Evolutionary conservation across 768 basidiomycete species (phyloP).

Genomic region (Grammothele lineata): DNA sequence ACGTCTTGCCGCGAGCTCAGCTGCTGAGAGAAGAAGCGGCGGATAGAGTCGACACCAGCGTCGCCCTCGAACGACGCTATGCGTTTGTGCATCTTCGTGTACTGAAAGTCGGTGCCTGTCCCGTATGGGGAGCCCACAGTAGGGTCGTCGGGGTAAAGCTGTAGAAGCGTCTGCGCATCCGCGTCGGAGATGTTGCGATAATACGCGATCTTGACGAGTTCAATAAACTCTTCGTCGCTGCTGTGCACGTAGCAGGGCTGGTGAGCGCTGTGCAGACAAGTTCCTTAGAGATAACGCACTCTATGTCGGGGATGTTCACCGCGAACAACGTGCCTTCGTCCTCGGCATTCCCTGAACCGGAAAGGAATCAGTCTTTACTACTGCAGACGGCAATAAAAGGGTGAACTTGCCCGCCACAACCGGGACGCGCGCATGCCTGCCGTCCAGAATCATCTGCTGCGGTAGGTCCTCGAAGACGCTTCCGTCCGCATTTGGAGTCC

Average conservation of each 20-base stretch:
- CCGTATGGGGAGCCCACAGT: constrained; percentile 12
- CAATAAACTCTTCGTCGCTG: neutral
- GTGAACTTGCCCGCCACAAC: neutral
- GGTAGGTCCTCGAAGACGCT: neutral
- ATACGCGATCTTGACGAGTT: neutral
- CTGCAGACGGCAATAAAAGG: neutral
- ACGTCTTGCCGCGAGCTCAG: neutral
- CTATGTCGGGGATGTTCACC: neutral
- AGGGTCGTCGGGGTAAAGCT: constrained; percentile 11
- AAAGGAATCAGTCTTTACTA: neutral
- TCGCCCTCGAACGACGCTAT: constrained; percentile 17
- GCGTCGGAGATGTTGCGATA: neutral
- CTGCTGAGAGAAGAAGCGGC: neutral
- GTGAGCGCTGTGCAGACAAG: neutral
- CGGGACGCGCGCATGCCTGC: neutral
- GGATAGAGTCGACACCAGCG: constrained; percentile 9
- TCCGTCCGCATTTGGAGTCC: neutral
- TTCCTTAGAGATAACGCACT: no score
- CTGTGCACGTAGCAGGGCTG: neutral
- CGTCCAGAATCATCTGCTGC: neutral
- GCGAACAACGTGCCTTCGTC: constrained; percentile 14
- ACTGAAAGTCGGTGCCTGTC: constrained; percentile 4
- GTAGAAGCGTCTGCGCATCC: neutral
- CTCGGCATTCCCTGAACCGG: neutral
- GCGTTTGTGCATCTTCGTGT: constrained; percentile 14